Base-by-base conservation (phyloP, 2,329 filamentous ascomycete genomes). In the Beauveria bassiana region DNA sequence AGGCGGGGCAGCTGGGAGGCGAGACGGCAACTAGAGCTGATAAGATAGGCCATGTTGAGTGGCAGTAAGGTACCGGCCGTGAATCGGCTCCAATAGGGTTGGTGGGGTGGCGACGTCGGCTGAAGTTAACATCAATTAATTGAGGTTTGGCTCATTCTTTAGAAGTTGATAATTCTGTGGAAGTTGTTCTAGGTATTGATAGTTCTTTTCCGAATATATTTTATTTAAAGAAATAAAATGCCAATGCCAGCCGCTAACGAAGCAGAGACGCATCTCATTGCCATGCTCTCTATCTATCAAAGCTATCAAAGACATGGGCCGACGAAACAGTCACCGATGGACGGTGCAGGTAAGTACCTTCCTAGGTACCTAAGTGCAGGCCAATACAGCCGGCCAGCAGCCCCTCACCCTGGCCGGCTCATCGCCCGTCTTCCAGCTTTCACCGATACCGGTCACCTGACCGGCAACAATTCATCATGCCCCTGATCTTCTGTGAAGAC, bases 381-480 rank as follows among this genome's bases (percentile, higher is more conserved):
- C 10, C 5, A 26, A 26, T 34, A 34, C 31, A 34, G 31, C 31
- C 10, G 4, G 10, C 31, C 10, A 34, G 31, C 31, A 34, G 31
- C 31, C 31, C 31, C 47, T 46, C 47, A 18, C 18, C 47, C 22
- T 24, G 31, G 5, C 24, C 49, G 57, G 45, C 56, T 28, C 56
- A 9, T 52, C 49, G 40, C 47, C 57, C 47, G 20, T 22, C 40
- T 18, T 16, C 51, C 20, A 47, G 16, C 42, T 24, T 7, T 18
- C 59, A 46, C 53, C 20, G n/a, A 42, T 16, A 61, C 59, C 59
- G 60, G 60, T 61, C 60, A 61, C 60, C 52, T 61, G 60, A 61
- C 60, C 60, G 60, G 60, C 52, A 31, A 43, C 38, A 40, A 10
- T 31, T 46, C 24, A 18, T 8, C 18, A 47, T 46, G n/a, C 28